A percentile compares a stretch with the other conserved stretches of the same genome.
These are phyloP conservation scores for Diddensiella santjacobensis DNA, from an alignment of 805 yeast genomes.

Conservation along the genomic window DNA sequence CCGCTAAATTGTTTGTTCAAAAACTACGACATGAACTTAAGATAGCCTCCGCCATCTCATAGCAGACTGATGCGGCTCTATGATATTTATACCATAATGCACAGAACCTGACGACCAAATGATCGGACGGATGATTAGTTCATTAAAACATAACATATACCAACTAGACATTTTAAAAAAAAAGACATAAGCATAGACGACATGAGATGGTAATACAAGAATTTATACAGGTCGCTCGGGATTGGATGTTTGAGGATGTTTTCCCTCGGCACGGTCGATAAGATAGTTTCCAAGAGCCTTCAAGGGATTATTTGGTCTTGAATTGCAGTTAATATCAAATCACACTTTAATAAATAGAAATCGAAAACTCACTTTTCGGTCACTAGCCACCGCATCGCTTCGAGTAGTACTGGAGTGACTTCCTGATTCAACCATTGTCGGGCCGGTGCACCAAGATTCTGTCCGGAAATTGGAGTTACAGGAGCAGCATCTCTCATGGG, in stretches of 20 bases:
- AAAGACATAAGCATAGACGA: too few species aligned
- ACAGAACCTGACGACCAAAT: too few species aligned
- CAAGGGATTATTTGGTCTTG: conserved; percentile 25
- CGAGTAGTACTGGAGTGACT: conserved; percentile 58
- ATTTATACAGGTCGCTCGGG: not conserved
- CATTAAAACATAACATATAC: too few species aligned
- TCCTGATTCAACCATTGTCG: conserved; percentile 64
- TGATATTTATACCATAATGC: too few species aligned
- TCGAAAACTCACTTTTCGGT: conserved; percentile 35
- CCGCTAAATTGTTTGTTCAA: too few species aligned
- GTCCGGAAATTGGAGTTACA: not conserved
- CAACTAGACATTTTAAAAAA: too few species aligned
- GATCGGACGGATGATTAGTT: too few species aligned
- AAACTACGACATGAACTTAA: not conserved
- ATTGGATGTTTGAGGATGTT: not conserved
- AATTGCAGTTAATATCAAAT: not conserved
- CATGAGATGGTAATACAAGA: too few species aligned
- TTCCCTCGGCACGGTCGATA: conserved; percentile 19
- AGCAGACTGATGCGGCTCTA: too few species aligned
- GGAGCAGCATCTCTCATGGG: not conserved
- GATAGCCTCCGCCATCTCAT: not conserved
- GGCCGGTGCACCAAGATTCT: conserved; percentile 54
- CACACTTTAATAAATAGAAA: too few species aligned
- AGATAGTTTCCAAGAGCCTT: conserved; percentile 25
- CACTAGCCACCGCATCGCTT: conserved; percentile 58